Evolutionary conservation across 495 filamentous ascomycete genomes (phyloP).

Genomic region (Hypomontagnella submonticulosa): DNA sequence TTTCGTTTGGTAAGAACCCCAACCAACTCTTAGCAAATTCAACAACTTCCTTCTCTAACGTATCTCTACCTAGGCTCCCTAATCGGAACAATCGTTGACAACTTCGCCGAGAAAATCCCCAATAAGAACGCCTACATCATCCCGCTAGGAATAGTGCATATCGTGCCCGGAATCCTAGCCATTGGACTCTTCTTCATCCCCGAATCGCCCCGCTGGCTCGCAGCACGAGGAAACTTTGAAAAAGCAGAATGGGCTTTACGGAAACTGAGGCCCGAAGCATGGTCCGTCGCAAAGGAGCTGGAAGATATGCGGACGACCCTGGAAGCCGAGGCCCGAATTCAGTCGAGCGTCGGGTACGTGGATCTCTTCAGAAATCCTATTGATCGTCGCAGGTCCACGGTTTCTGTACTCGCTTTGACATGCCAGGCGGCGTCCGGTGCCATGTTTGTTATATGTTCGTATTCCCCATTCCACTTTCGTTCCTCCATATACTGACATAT

Average conservation of each 20-base stretch:
- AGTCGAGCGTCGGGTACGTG: slow-evolving; percentile 52
- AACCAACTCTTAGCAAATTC: neutral
- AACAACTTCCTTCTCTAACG: neutral
- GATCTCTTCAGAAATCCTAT: slow-evolving; percentile 67
- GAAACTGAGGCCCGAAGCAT: slow-evolving; percentile 58
- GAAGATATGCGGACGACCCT: slow-evolving; percentile 65
- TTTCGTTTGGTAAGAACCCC: slow-evolving; percentile 50
- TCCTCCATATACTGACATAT: slow-evolving; percentile 18
- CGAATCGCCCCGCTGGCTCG: slow-evolving; percentile 72
- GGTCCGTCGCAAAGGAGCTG: slow-evolving; percentile 60
- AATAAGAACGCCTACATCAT: slow-evolving; percentile 65
- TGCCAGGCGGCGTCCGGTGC: slow-evolving; percentile 68
- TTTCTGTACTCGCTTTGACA: slow-evolving; percentile 62
- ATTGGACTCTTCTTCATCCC: slow-evolving; percentile 68
- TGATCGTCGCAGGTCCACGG: slow-evolving; percentile 62
- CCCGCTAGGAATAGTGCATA: slow-evolving; percentile 67
- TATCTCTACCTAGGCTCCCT: slow-evolving; percentile 48
- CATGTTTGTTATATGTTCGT: slow-evolving; percentile 69
- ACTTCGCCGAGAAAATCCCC: slow-evolving; percentile 61
- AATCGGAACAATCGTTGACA: slow-evolving; percentile 72
- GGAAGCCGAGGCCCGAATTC: slow-evolving; percentile 59
- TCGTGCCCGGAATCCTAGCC: slow-evolving; percentile 64
- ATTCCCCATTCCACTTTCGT: neutral
- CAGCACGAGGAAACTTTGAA: slow-evolving; percentile 60
- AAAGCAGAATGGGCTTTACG: slow-evolving; percentile 60